Base-by-base conservation (phyloP, 225 moss, liverwort and hornwort genomes). In the Asterella californica region DNA sequence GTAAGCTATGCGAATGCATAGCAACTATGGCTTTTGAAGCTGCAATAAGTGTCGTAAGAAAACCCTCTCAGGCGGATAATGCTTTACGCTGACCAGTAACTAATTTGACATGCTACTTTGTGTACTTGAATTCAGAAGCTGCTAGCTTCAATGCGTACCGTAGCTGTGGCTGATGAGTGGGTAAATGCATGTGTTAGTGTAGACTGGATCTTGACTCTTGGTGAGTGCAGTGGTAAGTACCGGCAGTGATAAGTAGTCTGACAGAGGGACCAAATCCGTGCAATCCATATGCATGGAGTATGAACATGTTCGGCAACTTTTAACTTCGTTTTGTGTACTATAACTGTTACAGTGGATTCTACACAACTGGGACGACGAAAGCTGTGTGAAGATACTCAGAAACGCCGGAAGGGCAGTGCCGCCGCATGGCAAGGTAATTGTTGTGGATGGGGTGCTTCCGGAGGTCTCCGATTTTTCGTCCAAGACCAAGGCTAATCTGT, bases 381-480 rank as follows among this genome's bases (percentile, higher is more conserved):
- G 27, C 9, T 72, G 72, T 29, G 22, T 72, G 18, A 46, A n/a
- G 72, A 72, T 72, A 46, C 72, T 72, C 17, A 49, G 24, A 30
- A 72, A 72, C 42, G 14, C 47, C 2, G 25, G 17, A 22, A 72
- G 46, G 21, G 72, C 72, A 15, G 3, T 72, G 22, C 72, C 72
- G 24, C 47, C 46, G 18, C 45, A 72, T 50, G 72, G 72, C 46
- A 72, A 72, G 72, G 9, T 72, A 10, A 46, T 72, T 46, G 47
- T 47, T 21, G 27, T 72, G 46, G 72, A 72, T 30, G 72, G 14
- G 12, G 46, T 72, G 46, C 5, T 72, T 0, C 48, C 72, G 5
- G 72, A 72, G 14, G 46, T 30, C 46, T 9, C 9, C 0, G 72
- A 36, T 36, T 49, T 25, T 27, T 27, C 46, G 17, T 10, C 32